These are phyloP conservation scores for Fusarium xyrophilum DNA, from an alignment of 2,329 filamentous ascomycete genomes.

Conservation along the genomic window DNA sequence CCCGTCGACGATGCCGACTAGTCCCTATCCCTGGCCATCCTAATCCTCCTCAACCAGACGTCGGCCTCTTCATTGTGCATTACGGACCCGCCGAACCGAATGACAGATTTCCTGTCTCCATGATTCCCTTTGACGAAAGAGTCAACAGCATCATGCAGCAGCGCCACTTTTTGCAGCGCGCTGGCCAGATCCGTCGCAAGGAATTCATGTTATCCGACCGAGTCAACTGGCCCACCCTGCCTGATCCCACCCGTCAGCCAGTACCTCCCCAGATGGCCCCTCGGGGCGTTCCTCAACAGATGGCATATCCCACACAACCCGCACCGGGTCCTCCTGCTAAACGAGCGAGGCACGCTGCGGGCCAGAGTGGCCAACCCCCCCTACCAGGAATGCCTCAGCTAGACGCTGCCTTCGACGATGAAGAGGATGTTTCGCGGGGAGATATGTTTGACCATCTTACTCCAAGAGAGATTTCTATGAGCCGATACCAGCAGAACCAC, in stretches of 20 bases:
- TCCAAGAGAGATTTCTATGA: constrained; percentile 85
- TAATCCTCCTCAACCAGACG: constrained; percentile 74
- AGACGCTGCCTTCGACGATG: constrained; percentile 73
- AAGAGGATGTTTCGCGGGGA: constrained; percentile 85
- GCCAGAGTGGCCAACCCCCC: constrained; percentile 48
- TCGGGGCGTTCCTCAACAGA: constrained; percentile 62
- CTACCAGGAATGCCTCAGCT: constrained; percentile 50
- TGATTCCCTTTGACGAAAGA: constrained; percentile 69
- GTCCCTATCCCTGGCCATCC: constrained; percentile 73
- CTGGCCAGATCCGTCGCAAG: constrained; percentile 84
- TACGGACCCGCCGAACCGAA: constrained; percentile 79
- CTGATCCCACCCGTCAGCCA: constrained; percentile 58
- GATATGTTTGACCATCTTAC: constrained; percentile 91
- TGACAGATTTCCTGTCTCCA: constrained; percentile 73
- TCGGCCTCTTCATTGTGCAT: constrained; percentile 88
- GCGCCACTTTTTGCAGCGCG: constrained; percentile 70
- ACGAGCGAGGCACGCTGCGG: constrained; percentile 56
- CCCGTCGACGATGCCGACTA: constrained; percentile 85
- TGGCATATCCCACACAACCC: constrained; percentile 67
- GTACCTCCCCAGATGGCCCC: constrained; percentile 56
- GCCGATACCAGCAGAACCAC: constrained; percentile 91
- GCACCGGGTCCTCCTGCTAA: constrained; percentile 62
- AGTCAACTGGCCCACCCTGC: constrained; percentile 86
- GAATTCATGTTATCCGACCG: constrained; percentile 95
- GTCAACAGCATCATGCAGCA: constrained; percentile 67